Percentiles rank a stretch among this genome's conserved stretches.
These are phyloP conservation scores for Solanum peruvianum DNA, from an alignment of 257 asterid species.

Conservation along the genomic window DNA sequence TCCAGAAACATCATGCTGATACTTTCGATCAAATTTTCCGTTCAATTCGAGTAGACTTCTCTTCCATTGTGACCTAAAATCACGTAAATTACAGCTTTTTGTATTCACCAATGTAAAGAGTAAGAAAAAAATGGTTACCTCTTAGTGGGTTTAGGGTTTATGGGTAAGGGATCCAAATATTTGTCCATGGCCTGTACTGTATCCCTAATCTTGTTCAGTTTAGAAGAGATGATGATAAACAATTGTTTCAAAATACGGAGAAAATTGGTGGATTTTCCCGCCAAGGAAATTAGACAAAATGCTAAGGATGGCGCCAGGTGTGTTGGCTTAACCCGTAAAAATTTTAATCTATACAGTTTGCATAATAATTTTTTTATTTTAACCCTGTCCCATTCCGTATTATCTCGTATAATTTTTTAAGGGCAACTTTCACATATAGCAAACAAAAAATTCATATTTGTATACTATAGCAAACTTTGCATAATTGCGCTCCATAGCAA, in stretches of 20 bases:
- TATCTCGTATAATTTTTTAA: too few species aligned
- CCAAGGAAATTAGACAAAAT: not conserved
- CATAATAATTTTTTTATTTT: too few species aligned
- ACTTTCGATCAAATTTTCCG: slow-evolving; percentile 52
- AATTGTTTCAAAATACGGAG: not conserved
- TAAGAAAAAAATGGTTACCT: slow-evolving; percentile 21
- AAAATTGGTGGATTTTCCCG: not conserved
- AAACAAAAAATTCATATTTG: too few species aligned
- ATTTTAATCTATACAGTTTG: too few species aligned
- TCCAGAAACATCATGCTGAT: slow-evolving; percentile 37
- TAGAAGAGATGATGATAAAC: not conserved
- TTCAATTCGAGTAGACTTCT: slow-evolving; percentile 51
- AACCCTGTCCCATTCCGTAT: too few species aligned
- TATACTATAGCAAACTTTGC: too few species aligned
- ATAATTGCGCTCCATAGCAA: too few species aligned
- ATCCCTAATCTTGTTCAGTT: not conserved
- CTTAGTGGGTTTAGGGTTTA: slow-evolving; percentile 20
- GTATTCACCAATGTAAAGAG: not conserved
- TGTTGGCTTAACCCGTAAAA: too few species aligned
- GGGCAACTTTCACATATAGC: too few species aligned
- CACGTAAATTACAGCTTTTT: not conserved
- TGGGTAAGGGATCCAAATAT: slow-evolving; percentile 24
- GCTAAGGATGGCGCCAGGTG: too few species aligned
- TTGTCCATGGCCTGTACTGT: slow-evolving; percentile 34
- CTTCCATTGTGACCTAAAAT: slow-evolving; percentile 53